Conservation (phyloP, 805 yeast species). For the Pichia cabralensis region DNA sequence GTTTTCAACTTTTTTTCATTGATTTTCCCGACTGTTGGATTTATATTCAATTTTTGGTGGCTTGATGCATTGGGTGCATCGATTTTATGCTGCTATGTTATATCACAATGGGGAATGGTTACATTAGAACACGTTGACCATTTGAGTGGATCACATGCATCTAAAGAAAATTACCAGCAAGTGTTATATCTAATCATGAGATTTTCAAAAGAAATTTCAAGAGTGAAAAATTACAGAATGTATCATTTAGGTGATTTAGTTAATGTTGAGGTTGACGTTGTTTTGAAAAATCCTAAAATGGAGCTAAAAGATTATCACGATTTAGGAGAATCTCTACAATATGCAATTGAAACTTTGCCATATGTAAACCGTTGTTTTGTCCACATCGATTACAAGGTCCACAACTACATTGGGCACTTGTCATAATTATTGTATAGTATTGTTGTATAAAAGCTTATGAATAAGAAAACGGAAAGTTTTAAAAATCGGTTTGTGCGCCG, state of each 20-base stretch:
- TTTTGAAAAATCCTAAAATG: slow-evolving; percentile 38
- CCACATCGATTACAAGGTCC: slow-evolving; percentile 52
- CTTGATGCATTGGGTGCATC: slow-evolving; percentile 69
- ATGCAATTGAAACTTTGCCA: slow-evolving; percentile 69
- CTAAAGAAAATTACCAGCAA: slow-evolving; percentile 50
- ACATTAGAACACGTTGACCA: slow-evolving; percentile 68
- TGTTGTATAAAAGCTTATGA: not conserved
- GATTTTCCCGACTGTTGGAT: slow-evolving; percentile 57
- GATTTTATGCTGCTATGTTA: slow-evolving; percentile 48
- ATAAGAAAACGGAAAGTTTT: too few species aligned
- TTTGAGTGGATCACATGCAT: slow-evolving; percentile 65
- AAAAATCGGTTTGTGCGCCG: too few species aligned
- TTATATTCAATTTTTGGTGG: slow-evolving; percentile 50
- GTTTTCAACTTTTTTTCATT: slow-evolving; percentile 65
- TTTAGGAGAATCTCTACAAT: slow-evolving; percentile 72
- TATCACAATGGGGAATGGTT: slow-evolving; percentile 51
- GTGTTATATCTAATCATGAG: slow-evolving; percentile 58
- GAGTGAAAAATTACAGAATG: slow-evolving; percentile 56
- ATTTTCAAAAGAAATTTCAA: slow-evolving; percentile 56
- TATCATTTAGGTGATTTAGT: slow-evolving; percentile 74
- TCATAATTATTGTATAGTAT: too few species aligned
- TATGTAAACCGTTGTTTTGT: slow-evolving; percentile 75
- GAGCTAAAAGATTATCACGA: slow-evolving; percentile 64
- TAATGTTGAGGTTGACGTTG: slow-evolving; percentile 68
- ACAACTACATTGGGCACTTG: slow-evolving; percentile 31